A percentile compares a stretch with the other conserved stretches of the same genome.
phyloP scores from a whole-genome alignment of 345 rosid species.

The Citrus mangshanensis region DNA sequence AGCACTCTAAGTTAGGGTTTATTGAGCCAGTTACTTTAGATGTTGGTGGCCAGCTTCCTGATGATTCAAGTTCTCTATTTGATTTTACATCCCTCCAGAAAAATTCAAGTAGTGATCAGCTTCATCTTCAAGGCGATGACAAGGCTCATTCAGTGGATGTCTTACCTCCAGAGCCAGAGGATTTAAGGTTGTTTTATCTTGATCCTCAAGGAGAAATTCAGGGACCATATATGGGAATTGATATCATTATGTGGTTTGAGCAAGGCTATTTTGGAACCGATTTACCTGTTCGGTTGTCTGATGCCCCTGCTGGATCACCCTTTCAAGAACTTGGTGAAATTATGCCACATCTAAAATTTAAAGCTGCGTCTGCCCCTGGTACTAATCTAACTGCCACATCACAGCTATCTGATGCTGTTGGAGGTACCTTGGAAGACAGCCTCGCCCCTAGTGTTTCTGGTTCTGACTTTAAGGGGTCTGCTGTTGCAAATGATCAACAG shows the following conservation, averaged over 20 bases:
- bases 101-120: conserved; percentile 12
- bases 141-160: conserved; percentile 12
- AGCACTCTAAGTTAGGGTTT: conserved; percentile 24
- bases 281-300: conserved; percentile 68
- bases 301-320: conserved; percentile 71
- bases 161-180: conserved; percentile 52
- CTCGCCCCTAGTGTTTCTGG: conserved; percentile 12
- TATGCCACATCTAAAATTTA: conserved; percentile 56
- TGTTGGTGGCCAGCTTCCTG: conserved; percentile 34
- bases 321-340: conserved; percentile 64
- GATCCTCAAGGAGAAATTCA: conserved; percentile 87
- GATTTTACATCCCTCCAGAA: conserved; percentile 34
- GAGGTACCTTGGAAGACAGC: conserved; percentile 18
- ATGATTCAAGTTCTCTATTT: conserved; percentile 46
- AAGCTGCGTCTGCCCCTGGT: conserved; percentile 6
- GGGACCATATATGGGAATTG: conserved; percentile 81
- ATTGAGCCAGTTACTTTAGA: conserved; percentile 22
- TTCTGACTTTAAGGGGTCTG: conserved; percentile 12
- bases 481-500: conserved; percentile 18
- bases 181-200: conserved; percentile 64
- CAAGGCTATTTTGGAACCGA: conserved; percentile 92
- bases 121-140: conserved; percentile 16
- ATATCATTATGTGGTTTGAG: conserved; percentile 81
- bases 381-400: neutral
- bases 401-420: conserved; percentile 23